Evolutionary conservation across 139 green algal genomes (phyloP).

Genomic region (Chlorokybus atmophyticus): DNA sequence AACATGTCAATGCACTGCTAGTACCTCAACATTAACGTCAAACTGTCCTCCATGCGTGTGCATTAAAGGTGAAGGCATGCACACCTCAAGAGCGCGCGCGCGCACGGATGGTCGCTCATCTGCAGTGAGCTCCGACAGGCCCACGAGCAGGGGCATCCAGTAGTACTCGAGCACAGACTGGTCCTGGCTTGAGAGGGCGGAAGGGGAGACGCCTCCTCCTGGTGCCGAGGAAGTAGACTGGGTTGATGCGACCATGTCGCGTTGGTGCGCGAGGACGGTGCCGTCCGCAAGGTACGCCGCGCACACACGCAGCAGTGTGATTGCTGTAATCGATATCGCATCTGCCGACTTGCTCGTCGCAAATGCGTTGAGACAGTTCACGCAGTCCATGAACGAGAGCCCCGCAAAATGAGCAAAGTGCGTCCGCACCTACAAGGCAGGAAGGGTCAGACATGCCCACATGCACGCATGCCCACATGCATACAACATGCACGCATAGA

Average conservation of each 20-base stretch:
- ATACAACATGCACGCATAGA: not conserved
- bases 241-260: too few relatives aligned
- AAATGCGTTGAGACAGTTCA: conserved; percentile 99
- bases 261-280: conserved; percentile 67
- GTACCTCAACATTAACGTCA: not conserved
- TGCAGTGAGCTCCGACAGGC: conserved; percentile 90
- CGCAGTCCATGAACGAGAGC: conserved; percentile 94
- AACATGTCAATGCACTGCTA: not conserved
- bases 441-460: not conserved
- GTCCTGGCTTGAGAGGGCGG: too few relatives aligned
- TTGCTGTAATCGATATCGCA: conserved; percentile 29
- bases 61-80: not conserved
- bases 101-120: conserved; percentile 79
- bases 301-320: conserved; percentile 93
- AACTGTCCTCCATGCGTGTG: not conserved
- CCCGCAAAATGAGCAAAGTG: conserved; percentile 94
- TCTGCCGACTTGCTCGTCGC: conserved; percentile 78
- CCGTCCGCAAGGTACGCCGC: conserved; percentile 86
- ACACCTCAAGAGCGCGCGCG: conserved; percentile 34
- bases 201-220: too few relatives aligned
- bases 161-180: conserved; percentile 47
- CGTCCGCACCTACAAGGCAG: conserved; percentile 21
- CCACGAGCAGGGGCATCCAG: conserved; percentile 96
- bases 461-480: not conserved
- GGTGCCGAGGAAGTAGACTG: too few relatives aligned